phyloP scores from a whole-genome alignment of 306 rosid genomes.

The Rosa persica region DNA sequence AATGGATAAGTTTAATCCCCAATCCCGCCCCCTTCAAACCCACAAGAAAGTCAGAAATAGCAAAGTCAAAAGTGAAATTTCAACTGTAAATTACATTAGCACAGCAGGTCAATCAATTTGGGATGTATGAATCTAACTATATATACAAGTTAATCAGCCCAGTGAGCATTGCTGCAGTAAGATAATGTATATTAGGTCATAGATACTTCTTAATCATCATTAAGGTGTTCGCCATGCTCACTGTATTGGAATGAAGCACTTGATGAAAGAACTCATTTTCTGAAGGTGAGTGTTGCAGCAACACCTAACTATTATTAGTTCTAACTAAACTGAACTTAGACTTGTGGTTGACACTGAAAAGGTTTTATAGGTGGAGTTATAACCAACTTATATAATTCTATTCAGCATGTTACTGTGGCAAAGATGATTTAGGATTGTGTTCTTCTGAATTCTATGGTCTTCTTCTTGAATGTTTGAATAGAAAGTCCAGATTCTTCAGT shows the following conservation, averaged over 20 bases:
- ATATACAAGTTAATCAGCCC: constrained; percentile 9
- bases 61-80: neutral
- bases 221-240: constrained; percentile 27
- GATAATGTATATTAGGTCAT: neutral
- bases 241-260: constrained; percentile 48
- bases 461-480: constrained; percentile 11
- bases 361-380: neutral
- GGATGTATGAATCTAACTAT: neutral
- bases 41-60: neutral
- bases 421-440: constrained; percentile 17
- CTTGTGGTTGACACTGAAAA: neutral
- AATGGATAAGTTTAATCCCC: constrained; percentile 8
- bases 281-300: constrained; percentile 36
- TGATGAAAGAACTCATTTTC: constrained; percentile 11
- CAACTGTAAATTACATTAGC: neutral
- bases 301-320: constrained; percentile 39
- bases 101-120: neutral
- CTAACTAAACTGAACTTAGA: neutral
- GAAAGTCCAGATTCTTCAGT: neutral
- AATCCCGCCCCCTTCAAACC: neutral
- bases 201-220: neutral
- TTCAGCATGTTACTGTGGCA: constrained; percentile 14
- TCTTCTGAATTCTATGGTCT: neutral
- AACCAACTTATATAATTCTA: constrained; percentile 5
- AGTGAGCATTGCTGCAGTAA: constrained; percentile 2